Conservation (phyloP, 345 rosid genomes). For the Bruguiera gymnorhiza region DNA sequence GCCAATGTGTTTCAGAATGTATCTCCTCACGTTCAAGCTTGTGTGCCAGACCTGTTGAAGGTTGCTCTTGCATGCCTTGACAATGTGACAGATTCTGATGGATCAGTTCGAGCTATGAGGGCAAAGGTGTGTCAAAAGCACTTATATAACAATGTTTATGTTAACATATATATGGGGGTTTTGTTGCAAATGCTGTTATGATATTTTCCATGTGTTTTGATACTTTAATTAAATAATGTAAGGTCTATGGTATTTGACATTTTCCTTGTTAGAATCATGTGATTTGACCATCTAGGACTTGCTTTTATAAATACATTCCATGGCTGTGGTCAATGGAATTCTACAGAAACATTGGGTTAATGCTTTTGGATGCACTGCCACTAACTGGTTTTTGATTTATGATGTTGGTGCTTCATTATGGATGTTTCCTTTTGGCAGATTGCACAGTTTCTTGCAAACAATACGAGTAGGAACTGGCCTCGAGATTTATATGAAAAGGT, state of each 20-base stretch:
- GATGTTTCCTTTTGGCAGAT: conserved; percentile 42
- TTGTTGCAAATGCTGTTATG: not conserved
- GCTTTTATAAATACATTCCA: too few relatives aligned
- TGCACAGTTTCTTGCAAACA: conserved; percentile 80
- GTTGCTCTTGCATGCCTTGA: conserved; percentile 81
- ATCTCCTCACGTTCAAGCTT: conserved; percentile 79
- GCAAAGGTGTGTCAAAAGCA: conserved; percentile 59
- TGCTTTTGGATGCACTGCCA: not conserved
- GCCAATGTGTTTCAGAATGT: conserved; percentile 56
- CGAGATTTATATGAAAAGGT: conserved; percentile 81
- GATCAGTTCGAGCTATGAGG: conserved; percentile 84
- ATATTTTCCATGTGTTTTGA: not conserved
- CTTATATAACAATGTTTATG: not conserved
- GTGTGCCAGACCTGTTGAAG: conserved; percentile 83
- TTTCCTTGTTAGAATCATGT: not conserved
- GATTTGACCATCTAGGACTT: too few relatives aligned
- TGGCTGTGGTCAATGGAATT: not conserved
- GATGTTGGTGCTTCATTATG: too few relatives aligned
- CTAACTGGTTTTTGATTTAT: not conserved
- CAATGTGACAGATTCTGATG: conserved; percentile 81
- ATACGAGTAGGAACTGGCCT: conserved; percentile 82
- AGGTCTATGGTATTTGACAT: too few relatives aligned
- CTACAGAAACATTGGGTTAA: not conserved
- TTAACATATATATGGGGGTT: not conserved
- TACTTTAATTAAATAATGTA: not conserved